A percentile compares a stretch with the other conserved stretches of the same genome.
Conservation (phyloP, 2,329 filamentous ascomycete species). For the Xylaria sp. region DNA sequence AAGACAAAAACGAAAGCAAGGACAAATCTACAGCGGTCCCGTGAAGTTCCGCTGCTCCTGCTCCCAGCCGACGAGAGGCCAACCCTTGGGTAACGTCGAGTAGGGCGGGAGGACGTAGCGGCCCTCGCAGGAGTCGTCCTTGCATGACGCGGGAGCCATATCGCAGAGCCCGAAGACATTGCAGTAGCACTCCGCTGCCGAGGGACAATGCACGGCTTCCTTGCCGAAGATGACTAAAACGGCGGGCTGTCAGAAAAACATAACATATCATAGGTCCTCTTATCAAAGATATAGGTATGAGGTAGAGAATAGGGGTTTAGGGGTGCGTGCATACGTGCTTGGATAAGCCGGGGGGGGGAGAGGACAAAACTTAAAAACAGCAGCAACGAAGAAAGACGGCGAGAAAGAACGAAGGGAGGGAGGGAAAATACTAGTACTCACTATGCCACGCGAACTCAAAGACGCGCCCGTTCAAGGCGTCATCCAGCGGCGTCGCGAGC, state of each 20-base stretch:
- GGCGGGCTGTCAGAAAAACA: conserved; percentile 51
- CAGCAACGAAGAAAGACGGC: not conserved
- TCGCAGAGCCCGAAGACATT: conserved; percentile 72
- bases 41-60: conserved; percentile 51
- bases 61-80: conserved; percentile 69
- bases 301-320: too few relatives aligned
- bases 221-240: conserved; percentile 70
- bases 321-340: too few relatives aligned
- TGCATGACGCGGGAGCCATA: conserved; percentile 49
- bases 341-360: not conserved
- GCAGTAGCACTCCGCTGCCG: conserved; percentile 72
- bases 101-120: conserved; percentile 70
- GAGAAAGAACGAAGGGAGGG: too few relatives aligned
- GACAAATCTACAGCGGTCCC: conserved; percentile 32
- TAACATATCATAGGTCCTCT: not conserved
- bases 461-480: conserved; percentile 67
- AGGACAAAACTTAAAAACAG: not conserved
- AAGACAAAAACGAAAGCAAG: not conserved
- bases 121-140: conserved; percentile 61
- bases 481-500: conserved; percentile 63
- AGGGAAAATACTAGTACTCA: conserved; percentile 45
- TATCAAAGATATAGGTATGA: not conserved
- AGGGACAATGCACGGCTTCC: conserved; percentile 68
- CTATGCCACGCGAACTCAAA: conserved; percentile 76
- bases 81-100: conserved; percentile 68